Base-by-base conservation (phyloP, 2,329 filamentous ascomycete genomes). In the Triangularia verruculosa region DNA sequence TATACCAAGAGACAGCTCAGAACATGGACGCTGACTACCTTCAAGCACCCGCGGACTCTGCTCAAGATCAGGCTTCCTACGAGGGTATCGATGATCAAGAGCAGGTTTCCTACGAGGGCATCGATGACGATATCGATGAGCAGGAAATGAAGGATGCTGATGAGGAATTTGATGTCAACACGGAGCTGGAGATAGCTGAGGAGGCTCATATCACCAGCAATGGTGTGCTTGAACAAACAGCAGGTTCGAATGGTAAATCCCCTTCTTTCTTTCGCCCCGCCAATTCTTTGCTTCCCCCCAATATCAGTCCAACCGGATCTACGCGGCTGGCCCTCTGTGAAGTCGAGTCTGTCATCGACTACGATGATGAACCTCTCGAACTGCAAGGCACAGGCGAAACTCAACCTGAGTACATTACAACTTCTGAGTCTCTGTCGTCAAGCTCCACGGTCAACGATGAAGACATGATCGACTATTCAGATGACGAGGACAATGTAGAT, bases 291-390 rank as follows among this genome's bases (percentile, higher is more conserved):
- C 52, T 32, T 28, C 24, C 54, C 22, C 52, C n/a, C 56, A 43
- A 39, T 22, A 39, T 59, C 7, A 22, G n/a, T 1, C 12, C 51
- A 20, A 24, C 30, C 53, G 9, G n/a, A 22, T 27, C 53, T 54
- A 11, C 43, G n/a, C 53, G 24, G 57, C 24, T 15, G 3, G 34
- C 20, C 9, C 30, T 2, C 3, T 15, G 24, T 9, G 39, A 34
- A 30, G 68, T 70, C 15, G 66, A 69, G 52, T 17, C 25, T 39
- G 51, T 67, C 61, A 76, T 76, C 54, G 73, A 76, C 63, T 75
- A 77, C 59, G 74, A 75, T 51, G 72, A 75, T 12, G 62, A 62
- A 15, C 34, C 54, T 28, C 7, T 27, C 11, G 11, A 24, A n/a
- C 34, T 32, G 34, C 24, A 20, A 22, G 12, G n/a, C 4, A 12